Conservation (phyloP, 2,329 filamentous ascomycete species). For the Penicillium sp. region DNA sequence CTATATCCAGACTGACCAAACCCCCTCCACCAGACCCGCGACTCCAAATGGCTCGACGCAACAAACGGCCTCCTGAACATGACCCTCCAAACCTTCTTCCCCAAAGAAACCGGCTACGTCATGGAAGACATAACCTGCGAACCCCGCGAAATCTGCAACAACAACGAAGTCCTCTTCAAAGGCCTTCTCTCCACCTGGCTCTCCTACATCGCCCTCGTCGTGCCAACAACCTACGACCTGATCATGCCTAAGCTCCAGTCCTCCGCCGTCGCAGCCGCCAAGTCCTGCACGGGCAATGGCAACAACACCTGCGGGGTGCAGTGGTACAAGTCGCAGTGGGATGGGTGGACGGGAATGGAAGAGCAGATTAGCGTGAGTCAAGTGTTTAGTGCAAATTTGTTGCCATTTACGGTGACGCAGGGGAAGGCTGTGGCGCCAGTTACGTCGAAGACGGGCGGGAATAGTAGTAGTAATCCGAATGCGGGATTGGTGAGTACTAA, state of each 20-base stretch:
- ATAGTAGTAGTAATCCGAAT: slow-evolving; percentile 40
- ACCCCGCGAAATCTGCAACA: slow-evolving; percentile 55
- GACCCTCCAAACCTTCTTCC: slow-evolving; percentile 55
- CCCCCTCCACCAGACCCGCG: slow-evolving; percentile 41
- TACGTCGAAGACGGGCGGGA: slow-evolving; percentile 58
- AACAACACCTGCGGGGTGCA: slow-evolving; percentile 64
- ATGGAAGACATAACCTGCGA: slow-evolving; percentile 56
- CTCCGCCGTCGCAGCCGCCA: slow-evolving; percentile 62
- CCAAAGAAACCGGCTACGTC: slow-evolving; percentile 33
- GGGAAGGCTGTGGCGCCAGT: slow-evolving; percentile 48
- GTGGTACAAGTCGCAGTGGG: slow-evolving; percentile 59
- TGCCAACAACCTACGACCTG: slow-evolving; percentile 57
- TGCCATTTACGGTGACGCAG: slow-evolving; percentile 44
- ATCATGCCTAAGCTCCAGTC: slow-evolving; percentile 62
- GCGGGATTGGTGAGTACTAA: slow-evolving; percentile 30
- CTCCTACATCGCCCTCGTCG: slow-evolving; percentile 61
- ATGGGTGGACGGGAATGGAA: slow-evolving; percentile 64
- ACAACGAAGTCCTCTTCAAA: slow-evolving; percentile 74
- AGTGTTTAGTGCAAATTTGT: slow-evolving; percentile 63
- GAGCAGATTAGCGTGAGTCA: slow-evolving; percentile 70
- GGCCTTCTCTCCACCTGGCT: slow-evolving; percentile 70
- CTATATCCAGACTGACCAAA: neutral
- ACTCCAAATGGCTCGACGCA: slow-evolving; percentile 57
- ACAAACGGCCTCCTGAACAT: slow-evolving; percentile 59
- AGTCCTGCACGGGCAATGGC: slow-evolving; percentile 53